These are phyloP conservation scores for Combretum micranthum DNA, from an alignment of 345 rosid species.

Conservation along the genomic window DNA sequence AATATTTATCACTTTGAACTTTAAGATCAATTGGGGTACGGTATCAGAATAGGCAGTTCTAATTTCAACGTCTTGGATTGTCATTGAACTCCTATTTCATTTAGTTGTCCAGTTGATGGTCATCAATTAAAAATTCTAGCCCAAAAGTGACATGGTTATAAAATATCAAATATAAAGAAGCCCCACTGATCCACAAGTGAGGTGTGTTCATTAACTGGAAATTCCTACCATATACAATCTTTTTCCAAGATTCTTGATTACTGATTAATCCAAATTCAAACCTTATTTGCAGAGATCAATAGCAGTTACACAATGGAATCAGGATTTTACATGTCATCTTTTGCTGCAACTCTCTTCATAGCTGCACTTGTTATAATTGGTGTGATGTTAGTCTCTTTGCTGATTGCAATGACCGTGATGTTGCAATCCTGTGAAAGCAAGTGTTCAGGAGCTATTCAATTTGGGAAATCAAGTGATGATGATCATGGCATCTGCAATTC, in stretches of 20 bases:
- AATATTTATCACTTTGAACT: too few species aligned
- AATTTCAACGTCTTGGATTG: too few species aligned
- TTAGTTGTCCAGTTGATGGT: too few species aligned
- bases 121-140: too few species aligned
- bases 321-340: constrained; percentile 76
- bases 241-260: too few species aligned
- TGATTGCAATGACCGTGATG: constrained; percentile 62
- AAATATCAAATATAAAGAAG: too few species aligned
- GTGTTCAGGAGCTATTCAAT: constrained; percentile 39
- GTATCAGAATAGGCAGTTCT: too few species aligned
- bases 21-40: too few species aligned
- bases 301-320: constrained; percentile 53
- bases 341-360: constrained; percentile 62
- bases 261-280: background rate
- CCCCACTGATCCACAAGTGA: too few species aligned
- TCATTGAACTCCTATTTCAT: too few species aligned
- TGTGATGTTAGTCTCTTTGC: constrained; percentile 47
- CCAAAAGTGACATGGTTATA: too few species aligned
- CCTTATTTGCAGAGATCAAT: constrained; percentile 35
- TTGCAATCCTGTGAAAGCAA: constrained; percentile 58
- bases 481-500: constrained; percentile 42
- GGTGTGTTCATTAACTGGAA: too few species aligned
- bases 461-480: constrained; percentile 21
- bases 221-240: background rate
- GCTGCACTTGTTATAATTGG: constrained; percentile 54